These are phyloP conservation scores for Magnaporthiopsis incrustans DNA, from an alignment of 2,329 filamentous ascomycete species.

Conservation along the genomic window DNA sequence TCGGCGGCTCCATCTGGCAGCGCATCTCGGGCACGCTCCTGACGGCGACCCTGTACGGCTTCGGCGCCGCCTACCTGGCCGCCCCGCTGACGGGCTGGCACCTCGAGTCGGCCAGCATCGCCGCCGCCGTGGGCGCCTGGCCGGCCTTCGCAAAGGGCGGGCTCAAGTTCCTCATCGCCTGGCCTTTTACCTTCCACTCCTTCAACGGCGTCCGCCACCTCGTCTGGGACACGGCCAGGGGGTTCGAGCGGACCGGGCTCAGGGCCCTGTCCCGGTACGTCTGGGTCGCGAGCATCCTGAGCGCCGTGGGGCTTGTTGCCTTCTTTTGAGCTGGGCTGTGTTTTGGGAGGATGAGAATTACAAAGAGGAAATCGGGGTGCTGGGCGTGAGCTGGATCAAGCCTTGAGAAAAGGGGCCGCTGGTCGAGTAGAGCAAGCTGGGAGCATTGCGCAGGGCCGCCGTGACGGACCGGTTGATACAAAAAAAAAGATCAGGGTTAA, in stretches of 20 bases:
- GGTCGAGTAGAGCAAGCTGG: not conserved
- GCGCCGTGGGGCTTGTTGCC: constrained; percentile 33
- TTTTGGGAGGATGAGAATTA: not conserved
- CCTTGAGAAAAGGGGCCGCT: not conserved
- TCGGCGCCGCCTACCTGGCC: constrained; percentile 71
- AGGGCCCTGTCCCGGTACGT: constrained; percentile 37
- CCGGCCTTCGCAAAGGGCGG: constrained; percentile 51
- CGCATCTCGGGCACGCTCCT: constrained; percentile 75
- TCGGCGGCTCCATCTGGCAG: constrained; percentile 62
- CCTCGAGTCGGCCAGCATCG: constrained; percentile 51
- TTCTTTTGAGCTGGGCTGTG: constrained; percentile 25
- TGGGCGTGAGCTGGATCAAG: not conserved
- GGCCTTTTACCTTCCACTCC: constrained; percentile 52
- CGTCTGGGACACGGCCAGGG: constrained; percentile 41
- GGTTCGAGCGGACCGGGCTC: constrained; percentile 41
- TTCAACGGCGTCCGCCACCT: constrained; percentile 49
- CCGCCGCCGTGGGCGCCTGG: constrained; percentile 50
- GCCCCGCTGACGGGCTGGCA: constrained; percentile 64
- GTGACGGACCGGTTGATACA: not conserved
- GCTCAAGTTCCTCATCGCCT: constrained; percentile 47
- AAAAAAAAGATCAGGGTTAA: not conserved
- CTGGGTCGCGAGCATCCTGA: constrained; percentile 37
- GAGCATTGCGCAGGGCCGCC: not conserved
- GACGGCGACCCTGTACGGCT: constrained; percentile 69
- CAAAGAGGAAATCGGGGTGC: not conserved